Base-by-base conservation (phyloP, 495 filamentous ascomycete species). In the Tuber umbilicatum region DNA sequence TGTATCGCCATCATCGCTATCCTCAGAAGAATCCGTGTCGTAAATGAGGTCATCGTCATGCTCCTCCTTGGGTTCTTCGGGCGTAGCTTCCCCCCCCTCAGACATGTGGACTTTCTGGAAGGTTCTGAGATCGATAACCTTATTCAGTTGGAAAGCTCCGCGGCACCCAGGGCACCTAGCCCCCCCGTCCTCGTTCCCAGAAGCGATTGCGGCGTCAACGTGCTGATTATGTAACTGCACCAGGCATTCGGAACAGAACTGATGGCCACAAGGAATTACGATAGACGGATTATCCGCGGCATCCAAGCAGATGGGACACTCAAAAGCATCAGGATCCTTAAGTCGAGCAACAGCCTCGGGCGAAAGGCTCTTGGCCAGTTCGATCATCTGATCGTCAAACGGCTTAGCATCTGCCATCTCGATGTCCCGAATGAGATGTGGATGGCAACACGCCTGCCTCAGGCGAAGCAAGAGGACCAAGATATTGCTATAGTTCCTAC, bases 361-460 rank as follows among this genome's bases (percentile, higher is more conserved):
- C 9, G 85, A 81, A 40, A 97, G 86, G 37, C 86, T 84, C 73
- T 87, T 87, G 0, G 94, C 93, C 35, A 95, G 86, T 14, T 86
- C 86, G 19, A 89, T 71, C 84, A 93, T 88, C 10, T 88, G 85
- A 1, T 89, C 87, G 2, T 86, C 84, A 16, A 79, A 86, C 81
- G 64, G 87, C 82, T 77, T 84, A 5, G 50, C n/a, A 83, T 70
- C 83, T 84, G n/a, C 86, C 85, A 73, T 89, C 85, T 89, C 89
- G 76, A 91, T 89, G 73, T 94, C 93, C 17, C 85, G 86, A 71
- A 96, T 94, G n/a, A 99, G 85, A 82, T 96, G 92, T 1, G 94
- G 94, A 83, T 99, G 95, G 78, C 93, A 97, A 80, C 92, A 95
- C 42, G 92, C 92, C 83, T 99, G 95, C n/a, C 93, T 88, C 14